Percentiles rank a stretch among this genome's conserved stretches.
These are phyloP conservation scores for Ottelia alismoides DNA, from an alignment of 106 monocot species.

Conservation along the genomic window DNA sequence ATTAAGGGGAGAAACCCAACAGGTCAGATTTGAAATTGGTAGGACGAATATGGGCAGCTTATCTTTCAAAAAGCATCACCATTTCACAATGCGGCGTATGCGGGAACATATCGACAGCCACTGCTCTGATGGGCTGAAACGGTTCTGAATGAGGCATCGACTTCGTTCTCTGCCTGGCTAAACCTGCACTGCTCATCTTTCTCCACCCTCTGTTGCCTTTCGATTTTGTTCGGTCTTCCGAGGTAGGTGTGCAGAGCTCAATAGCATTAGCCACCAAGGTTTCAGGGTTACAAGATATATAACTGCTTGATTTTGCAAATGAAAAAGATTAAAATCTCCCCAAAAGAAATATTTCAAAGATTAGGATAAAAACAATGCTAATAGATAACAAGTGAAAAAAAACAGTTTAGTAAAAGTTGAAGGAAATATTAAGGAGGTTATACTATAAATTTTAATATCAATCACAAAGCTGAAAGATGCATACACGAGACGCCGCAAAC, in stretches of 20 bases:
- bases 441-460: background rate
- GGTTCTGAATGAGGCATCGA: conserved; percentile 85
- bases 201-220: conserved; percentile 56
- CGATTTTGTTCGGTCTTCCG: conserved; percentile 41
- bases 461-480: conserved; percentile 8
- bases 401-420: background rate
- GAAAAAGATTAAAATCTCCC: background rate
- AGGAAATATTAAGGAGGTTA: background rate
- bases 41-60: too few relatives aligned
- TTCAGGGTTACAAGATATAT: conserved; percentile 97
- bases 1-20: too few relatives aligned
- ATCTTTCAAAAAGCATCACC: conserved; percentile 95
- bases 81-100: conserved; percentile 93
- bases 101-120: conserved; percentile 94
- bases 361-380: background rate
- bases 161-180: conserved; percentile 68
- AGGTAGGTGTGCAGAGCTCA: conserved; percentile 85
- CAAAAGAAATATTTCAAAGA: conserved; percentile 1
- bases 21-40: too few relatives aligned
- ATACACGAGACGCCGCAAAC: conserved; percentile 80
- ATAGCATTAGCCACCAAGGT: conserved; percentile 89
- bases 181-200: conserved; percentile 64
- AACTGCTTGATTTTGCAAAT: too few relatives aligned
- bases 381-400: background rate
- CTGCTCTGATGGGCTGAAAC: conserved; percentile 57